A percentile compares a stretch with the other conserved stretches of the same genome.
These are phyloP conservation scores for Yarrowia sp. DNA, from an alignment of 805 yeast genomes.

Conservation along the genomic window DNA sequence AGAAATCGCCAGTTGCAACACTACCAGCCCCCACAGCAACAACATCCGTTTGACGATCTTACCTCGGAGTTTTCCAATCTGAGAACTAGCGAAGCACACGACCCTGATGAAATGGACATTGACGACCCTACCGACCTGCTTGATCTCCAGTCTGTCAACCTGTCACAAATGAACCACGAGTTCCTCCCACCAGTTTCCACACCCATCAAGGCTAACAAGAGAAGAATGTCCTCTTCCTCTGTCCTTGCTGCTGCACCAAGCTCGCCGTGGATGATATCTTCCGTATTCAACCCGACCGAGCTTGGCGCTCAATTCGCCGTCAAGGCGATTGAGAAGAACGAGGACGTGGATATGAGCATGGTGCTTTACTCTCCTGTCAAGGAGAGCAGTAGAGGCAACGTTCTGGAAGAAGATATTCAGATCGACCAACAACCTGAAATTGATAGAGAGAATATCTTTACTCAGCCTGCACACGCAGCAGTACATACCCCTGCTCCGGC, in stretches of 20 bases:
- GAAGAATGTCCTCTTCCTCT: background rate
- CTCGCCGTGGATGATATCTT: slow-evolving; percentile 6
- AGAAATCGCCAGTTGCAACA: background rate
- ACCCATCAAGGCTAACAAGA: background rate
- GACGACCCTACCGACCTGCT: slow-evolving; percentile 10
- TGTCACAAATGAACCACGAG: background rate
- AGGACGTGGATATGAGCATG: slow-evolving; percentile 19
- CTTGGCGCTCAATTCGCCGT: slow-evolving; percentile 21
- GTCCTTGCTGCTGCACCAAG: background rate
- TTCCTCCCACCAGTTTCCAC: background rate
- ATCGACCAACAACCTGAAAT: background rate
- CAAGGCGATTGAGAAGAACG: slow-evolving; percentile 8
- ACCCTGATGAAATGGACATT: slow-evolving; percentile 13
- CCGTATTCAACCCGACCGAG: slow-evolving; percentile 16
- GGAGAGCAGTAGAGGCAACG: background rate
- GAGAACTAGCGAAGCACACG: background rate
- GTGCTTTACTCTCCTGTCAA: slow-evolving; percentile 3
- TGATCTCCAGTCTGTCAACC: background rate
- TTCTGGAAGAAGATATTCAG: background rate
- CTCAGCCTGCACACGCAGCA: background rate
- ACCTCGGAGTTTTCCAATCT: slow-evolving; percentile 9
- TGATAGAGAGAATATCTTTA: background rate
- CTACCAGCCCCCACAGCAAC: background rate
- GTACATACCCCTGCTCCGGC: background rate
- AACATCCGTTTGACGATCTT: background rate